phyloP scores from a whole-genome alignment of 306 rosid species.

The Cucumis melo region DNA sequence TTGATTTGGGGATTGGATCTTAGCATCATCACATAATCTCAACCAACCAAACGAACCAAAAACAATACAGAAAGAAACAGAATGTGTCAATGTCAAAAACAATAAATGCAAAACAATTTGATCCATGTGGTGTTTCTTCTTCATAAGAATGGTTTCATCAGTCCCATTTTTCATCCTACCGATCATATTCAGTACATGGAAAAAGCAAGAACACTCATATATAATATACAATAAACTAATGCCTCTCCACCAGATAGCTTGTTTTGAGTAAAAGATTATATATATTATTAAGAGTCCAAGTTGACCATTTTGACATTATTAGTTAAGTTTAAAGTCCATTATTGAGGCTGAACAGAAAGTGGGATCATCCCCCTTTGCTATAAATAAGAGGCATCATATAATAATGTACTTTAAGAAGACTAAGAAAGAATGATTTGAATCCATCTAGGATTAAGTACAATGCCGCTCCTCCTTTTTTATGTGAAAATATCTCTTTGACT shows the following conservation, averaged over 20 bases:
- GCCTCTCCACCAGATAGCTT: background rate
- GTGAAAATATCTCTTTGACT: too few relatives aligned
- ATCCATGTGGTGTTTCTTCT: background rate
- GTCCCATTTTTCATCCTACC: background rate
- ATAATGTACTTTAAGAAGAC: too few relatives aligned
- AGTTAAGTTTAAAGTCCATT: background rate
- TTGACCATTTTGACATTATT: background rate
- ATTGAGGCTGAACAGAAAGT: background rate
- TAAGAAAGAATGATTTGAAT: too few relatives aligned
- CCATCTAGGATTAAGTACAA: too few relatives aligned
- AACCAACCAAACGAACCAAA: conserved; percentile 6
- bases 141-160: background rate
- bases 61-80: background rate
- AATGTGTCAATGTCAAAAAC: background rate
- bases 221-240: background rate
- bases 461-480: too few relatives aligned
- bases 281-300: background rate
- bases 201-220: too few relatives aligned
- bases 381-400: too few relatives aligned
- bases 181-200: background rate
- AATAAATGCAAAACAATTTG: conserved; percentile 1
- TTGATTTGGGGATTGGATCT: conserved; percentile 14
- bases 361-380: background rate
- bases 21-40: background rate
- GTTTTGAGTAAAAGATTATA: background rate